Evolutionary conservation across 345 rosid species (phyloP).

Genomic region (Euphorbia pulcherrima): DNA sequence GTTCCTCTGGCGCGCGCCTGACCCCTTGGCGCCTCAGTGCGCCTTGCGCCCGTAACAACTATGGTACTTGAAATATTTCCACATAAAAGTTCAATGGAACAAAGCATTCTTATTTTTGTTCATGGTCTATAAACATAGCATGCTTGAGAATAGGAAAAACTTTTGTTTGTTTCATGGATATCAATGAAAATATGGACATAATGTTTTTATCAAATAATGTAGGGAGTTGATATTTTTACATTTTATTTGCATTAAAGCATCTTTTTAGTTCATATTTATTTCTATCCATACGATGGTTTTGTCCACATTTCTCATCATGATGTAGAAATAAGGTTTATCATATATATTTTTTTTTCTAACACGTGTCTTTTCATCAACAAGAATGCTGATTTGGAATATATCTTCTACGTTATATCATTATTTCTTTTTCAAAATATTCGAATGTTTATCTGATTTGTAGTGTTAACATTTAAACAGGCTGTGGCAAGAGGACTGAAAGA

Average conservation of each 20-base stretch:
- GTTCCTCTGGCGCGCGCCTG: too few species aligned
- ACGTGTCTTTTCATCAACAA: neutral
- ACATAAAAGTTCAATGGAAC: neutral
- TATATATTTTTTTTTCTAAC: neutral
- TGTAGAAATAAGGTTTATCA: neutral
- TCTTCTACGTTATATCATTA: neutral
- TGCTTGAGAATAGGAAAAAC: neutral
- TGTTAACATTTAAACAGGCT: constrained; percentile 47
- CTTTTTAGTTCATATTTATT: too few species aligned
- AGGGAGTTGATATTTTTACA: neutral
- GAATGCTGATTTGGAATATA: neutral
- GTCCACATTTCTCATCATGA: too few species aligned
- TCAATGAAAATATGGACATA: neutral
- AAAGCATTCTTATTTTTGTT: neutral
- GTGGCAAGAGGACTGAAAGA: constrained; percentile 93
- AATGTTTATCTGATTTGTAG: constrained; percentile 1
- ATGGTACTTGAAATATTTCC: too few species aligned
- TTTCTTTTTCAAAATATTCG: neutral
- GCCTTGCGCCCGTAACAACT: too few species aligned
- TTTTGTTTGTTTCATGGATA: neutral
- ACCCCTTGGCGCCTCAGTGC: too few species aligned
- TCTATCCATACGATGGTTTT: too few species aligned
- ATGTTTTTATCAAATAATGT: neutral
- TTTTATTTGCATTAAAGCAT: neutral
- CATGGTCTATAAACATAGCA: neutral